Evolutionary conservation across 257 asterid genomes (phyloP).

Genomic region (Solanum bulbocastanum): DNA sequence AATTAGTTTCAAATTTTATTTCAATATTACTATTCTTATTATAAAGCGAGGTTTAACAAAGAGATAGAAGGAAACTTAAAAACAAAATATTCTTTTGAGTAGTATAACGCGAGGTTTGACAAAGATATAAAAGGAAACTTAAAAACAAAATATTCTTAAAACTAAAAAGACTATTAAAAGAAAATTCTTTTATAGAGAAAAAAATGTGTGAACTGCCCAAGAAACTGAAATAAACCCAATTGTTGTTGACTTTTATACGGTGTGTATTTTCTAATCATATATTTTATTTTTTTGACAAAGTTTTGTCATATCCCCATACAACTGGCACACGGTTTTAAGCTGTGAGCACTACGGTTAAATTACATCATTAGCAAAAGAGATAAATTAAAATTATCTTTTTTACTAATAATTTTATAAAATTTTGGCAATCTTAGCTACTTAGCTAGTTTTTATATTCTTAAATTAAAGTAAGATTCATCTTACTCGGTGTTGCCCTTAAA

Average conservation of each 20-base stretch:
- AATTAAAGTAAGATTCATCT: no score
- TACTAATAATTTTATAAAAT: no score
- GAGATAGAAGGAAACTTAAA: no score
- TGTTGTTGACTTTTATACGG: conserved; percentile 15
- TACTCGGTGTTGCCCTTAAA: background rate
- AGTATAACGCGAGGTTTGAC: background rate
- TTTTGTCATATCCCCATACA: background rate
- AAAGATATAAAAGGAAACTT: background rate
- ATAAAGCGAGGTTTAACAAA: background rate
- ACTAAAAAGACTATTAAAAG: background rate
- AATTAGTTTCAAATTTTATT: no score
- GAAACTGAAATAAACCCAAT: conserved; percentile 12
- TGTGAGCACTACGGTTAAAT: background rate
- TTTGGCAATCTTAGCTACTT: no score
- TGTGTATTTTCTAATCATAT: background rate
- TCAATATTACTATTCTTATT: no score
- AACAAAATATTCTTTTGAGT: no score
- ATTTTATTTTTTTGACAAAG: background rate
- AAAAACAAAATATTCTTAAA: background rate
- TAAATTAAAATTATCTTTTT: no score
- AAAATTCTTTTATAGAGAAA: background rate
- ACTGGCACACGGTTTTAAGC: conserved; percentile 18
- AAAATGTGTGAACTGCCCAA: conserved; percentile 21
- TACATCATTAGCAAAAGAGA: background rate
- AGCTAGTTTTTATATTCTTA: background rate